Percentiles rank a stretch among this genome's conserved stretches.
Conservation (phyloP, 768 basidiomycete genomes). For the Coprinellus micaceus region DNA sequence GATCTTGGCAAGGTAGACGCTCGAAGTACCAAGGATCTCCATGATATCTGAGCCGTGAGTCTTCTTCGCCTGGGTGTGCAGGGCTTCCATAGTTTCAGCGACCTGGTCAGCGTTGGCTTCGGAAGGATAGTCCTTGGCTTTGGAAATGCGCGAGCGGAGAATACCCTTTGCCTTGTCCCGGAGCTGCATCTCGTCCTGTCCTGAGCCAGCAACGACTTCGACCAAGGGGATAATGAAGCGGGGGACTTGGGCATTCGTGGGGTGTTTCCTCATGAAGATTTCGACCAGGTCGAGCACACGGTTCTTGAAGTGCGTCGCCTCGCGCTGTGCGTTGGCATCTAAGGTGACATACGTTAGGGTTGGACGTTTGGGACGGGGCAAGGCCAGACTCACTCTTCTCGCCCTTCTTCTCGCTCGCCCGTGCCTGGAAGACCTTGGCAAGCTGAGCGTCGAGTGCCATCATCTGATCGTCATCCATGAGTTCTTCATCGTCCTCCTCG, state of each 20-base stretch:
- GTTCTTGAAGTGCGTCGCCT: slow-evolving; percentile 95
- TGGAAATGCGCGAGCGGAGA: slow-evolving; percentile 67
- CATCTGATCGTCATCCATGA: slow-evolving; percentile 98
- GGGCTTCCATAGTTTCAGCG: slow-evolving; percentile 47
- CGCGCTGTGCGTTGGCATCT: slow-evolving; percentile 72
- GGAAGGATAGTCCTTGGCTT: slow-evolving; percentile 64
- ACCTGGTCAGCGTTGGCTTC: slow-evolving; percentile 42
- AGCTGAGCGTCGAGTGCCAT: slow-evolving; percentile 92
- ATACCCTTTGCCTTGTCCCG: slow-evolving; percentile 83
- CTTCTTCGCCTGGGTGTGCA: slow-evolving; percentile 73
- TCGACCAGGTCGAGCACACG: slow-evolving; percentile 95
- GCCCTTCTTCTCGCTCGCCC: slow-evolving; percentile 54
- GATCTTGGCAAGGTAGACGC: slow-evolving; percentile 63
- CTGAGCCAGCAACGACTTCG: slow-evolving; percentile 62
- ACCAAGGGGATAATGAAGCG: slow-evolving; percentile 73
- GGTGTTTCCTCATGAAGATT: slow-evolving; percentile 72
- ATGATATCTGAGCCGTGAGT: slow-evolving; percentile 59
- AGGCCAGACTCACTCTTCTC: slow-evolving; percentile 53
- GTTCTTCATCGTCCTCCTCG: slow-evolving; percentile 60
- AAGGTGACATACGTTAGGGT: slow-evolving; percentile 1
- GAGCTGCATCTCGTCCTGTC: slow-evolving; percentile 82
- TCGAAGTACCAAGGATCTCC: slow-evolving; percentile 62
- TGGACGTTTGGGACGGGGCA: not conserved
- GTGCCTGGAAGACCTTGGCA: slow-evolving; percentile 77
- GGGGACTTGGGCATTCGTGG: slow-evolving; percentile 64